phyloP scores from a whole-genome alignment of 1,284 basidiomycete species.

The Cryptococcus sp. region DNA sequence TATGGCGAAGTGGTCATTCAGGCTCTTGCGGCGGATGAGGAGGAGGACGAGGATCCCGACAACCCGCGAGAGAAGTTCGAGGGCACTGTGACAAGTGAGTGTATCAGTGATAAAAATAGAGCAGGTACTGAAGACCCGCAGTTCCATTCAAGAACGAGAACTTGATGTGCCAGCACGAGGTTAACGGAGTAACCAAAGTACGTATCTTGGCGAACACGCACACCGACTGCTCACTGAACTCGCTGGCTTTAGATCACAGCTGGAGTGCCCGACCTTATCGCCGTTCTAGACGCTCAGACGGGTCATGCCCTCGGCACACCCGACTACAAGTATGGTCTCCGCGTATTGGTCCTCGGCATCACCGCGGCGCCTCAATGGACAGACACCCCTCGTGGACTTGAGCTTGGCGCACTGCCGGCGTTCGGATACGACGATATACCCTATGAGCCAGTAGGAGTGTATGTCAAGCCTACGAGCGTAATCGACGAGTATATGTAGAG shows the following conservation, averaged over 20 bases:
- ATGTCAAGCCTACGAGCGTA: constrained; percentile 48
- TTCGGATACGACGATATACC: constrained; percentile 38
- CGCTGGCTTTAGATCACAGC: constrained; percentile 46
- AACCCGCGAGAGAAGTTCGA: constrained; percentile 23
- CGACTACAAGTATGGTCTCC: constrained; percentile 61
- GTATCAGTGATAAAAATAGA: not conserved
- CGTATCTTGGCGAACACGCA: no score
- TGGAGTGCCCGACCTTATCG: constrained; percentile 63
- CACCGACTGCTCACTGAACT: not conserved
- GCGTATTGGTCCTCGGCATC: constrained; percentile 62
- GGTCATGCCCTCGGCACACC: constrained; percentile 61
- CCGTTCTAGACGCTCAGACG: constrained; percentile 61
- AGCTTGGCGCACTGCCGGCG: constrained; percentile 37
- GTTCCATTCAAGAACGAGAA: constrained; percentile 67
- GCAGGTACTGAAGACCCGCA: constrained; percentile 12
- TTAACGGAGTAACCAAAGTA: constrained; percentile 46
- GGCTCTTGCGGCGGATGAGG: constrained; percentile 57
- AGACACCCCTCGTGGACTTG: constrained; percentile 57
- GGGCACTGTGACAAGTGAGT: constrained; percentile 31
- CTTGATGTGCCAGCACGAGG: constrained; percentile 57
- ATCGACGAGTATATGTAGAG: constrained; percentile 40
- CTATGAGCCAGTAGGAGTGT: constrained; percentile 45
- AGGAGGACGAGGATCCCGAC: constrained; percentile 52
- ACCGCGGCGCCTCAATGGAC: constrained; percentile 65
- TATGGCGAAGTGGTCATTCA: constrained; percentile 60